These are phyloP conservation scores for Tuber brumale DNA, from an alignment of 495 filamentous ascomycete genomes.

Conservation along the genomic window DNA sequence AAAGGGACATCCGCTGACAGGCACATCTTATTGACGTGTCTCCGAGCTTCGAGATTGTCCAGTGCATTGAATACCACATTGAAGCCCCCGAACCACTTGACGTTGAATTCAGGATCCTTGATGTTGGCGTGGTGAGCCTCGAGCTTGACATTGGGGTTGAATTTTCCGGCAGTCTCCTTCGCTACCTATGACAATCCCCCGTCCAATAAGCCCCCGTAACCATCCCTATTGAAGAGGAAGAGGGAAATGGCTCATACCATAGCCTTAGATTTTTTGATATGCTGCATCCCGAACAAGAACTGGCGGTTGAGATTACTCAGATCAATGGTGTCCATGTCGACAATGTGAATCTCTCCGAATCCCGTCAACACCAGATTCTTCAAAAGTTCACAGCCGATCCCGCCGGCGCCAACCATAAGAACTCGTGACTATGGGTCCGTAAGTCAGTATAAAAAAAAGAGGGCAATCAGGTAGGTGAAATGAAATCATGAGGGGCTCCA, in stretches of 20 bases:
- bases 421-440: constrained; percentile 63
- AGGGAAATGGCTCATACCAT: constrained; percentile 53
- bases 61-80: constrained; percentile 90
- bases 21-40: constrained; percentile 98
- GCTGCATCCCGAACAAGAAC: constrained; percentile 93
- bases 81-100: constrained; percentile 83
- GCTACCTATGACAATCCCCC: constrained; percentile 59
- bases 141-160: constrained; percentile 84
- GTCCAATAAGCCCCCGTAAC: constrained; percentile 34
- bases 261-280: constrained; percentile 97
- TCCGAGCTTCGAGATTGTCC: constrained; percentile 88
- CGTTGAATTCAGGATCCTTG: constrained; percentile 83
- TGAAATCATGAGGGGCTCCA: not conserved
- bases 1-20: constrained; percentile 82
- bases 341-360: constrained; percentile 90
- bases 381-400: constrained; percentile 94
- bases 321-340: constrained; percentile 97
- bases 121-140: constrained; percentile 92
- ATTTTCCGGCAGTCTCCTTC: constrained; percentile 82
- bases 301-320: constrained; percentile 96
- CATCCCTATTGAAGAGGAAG: not conserved
- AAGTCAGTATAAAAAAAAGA: constrained; percentile 7
- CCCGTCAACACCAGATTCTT: constrained; percentile 94
- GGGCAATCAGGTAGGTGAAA: not conserved
- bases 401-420: constrained; percentile 90